A percentile compares a stretch with the other conserved stretches of the same genome.
These are phyloP conservation scores for Hypoxylon cercidicola DNA, from an alignment of 495 filamentous ascomycete genomes.

Conservation along the genomic window DNA sequence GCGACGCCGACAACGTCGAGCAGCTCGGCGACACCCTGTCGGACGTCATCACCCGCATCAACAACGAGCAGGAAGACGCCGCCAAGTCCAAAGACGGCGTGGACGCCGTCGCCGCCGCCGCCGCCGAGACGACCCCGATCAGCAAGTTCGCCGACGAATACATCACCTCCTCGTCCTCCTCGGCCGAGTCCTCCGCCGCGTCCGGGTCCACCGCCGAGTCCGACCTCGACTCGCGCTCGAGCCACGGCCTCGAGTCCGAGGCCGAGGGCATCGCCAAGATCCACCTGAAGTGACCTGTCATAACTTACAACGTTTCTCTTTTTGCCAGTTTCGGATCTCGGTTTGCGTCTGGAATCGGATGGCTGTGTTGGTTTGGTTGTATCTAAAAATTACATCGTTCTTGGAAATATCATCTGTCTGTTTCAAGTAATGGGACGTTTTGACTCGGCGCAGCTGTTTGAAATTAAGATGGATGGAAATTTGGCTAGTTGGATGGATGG, in stretches of 20 bases:
- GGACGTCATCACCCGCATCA: slow-evolving; percentile 44
- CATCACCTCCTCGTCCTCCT: slow-evolving; percentile 3
- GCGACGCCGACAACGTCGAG: slow-evolving; percentile 58
- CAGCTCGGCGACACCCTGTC: slow-evolving; percentile 51
- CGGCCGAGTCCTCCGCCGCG: slow-evolving; percentile 3
- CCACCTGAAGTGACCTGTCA: not conserved
- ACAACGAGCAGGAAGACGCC: slow-evolving; percentile 13
- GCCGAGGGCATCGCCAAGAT: slow-evolving; percentile 9
- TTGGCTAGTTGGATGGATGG: too few species aligned
- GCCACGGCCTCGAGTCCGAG: slow-evolving; percentile 4
- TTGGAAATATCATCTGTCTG: too few species aligned
- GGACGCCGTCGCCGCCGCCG: not conserved
- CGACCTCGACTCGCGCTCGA: slow-evolving; percentile 34
- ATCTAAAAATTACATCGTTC: too few species aligned
- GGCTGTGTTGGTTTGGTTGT: too few species aligned
- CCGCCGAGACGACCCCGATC: not conserved
- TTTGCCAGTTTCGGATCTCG: too few species aligned
- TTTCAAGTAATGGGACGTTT: too few species aligned
- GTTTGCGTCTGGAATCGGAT: too few species aligned
- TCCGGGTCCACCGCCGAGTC: slow-evolving; percentile 20
- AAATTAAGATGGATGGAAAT: too few species aligned
- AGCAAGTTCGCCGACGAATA: slow-evolving; percentile 18
- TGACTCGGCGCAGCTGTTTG: too few species aligned
- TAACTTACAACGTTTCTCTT: too few species aligned
- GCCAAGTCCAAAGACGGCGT: not conserved